A percentile compares a stretch with the other conserved stretches of the same genome.
Conservation (phyloP, 2,329 filamentous ascomycete species). For the Uncinocarpus reesii region DNA sequence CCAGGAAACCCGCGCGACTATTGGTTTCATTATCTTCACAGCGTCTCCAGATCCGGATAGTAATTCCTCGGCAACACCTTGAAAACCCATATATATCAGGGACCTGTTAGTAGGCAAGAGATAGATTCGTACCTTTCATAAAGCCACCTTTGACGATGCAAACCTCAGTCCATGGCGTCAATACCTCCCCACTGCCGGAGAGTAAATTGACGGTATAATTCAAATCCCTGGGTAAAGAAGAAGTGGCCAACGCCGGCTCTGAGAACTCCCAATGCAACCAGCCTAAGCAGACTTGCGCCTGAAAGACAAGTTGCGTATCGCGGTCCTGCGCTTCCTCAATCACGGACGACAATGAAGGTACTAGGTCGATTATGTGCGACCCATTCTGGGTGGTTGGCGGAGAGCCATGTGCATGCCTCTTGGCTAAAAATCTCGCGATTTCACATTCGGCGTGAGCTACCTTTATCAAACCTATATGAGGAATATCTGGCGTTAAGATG, state of each 20-base stretch:
- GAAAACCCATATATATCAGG: slow-evolving; percentile 7
- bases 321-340: slow-evolving; percentile 48
- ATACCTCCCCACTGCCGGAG: slow-evolving; percentile 41
- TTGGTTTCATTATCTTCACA: slow-evolving; percentile 54
- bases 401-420: slow-evolving; percentile 25
- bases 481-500: slow-evolving; percentile 6
- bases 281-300: slow-evolving; percentile 71
- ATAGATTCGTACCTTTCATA: slow-evolving; percentile 53
- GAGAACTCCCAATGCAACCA: slow-evolving; percentile 74
- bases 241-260: slow-evolving; percentile 54
- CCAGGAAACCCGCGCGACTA: slow-evolving; percentile 50
- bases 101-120: slow-evolving; percentile 8
- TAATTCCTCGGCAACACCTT: slow-evolving; percentile 40
- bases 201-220: slow-evolving; percentile 46
- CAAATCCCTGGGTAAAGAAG: slow-evolving; percentile 54
- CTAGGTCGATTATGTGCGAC: slow-evolving; percentile 32
- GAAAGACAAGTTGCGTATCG: slow-evolving; percentile 51
- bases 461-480: slow-evolving; percentile 52
- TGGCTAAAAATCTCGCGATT: slow-evolving; percentile 46
- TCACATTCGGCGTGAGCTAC: slow-evolving; percentile 60
- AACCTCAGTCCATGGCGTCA: slow-evolving; percentile 68
- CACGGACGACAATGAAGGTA: slow-evolving; percentile 36
- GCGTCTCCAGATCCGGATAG: slow-evolving; percentile 45
- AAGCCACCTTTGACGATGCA: slow-evolving; percentile 71
- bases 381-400: slow-evolving; percentile 19